Evolutionary conservation across 2,329 filamentous ascomycete species (phyloP).

Genomic region (Fusarium miscanthi): DNA sequence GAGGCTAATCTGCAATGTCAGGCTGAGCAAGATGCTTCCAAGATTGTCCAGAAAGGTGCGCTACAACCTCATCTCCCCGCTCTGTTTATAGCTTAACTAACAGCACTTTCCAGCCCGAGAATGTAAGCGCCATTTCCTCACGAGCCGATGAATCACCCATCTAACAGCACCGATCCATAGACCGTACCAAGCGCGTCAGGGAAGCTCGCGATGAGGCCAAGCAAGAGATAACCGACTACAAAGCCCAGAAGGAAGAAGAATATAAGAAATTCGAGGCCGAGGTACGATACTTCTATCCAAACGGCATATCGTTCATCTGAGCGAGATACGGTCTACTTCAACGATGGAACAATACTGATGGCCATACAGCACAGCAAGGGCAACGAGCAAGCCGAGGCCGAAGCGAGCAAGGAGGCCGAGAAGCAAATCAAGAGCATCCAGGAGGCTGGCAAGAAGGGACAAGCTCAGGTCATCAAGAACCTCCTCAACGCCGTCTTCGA

Average conservation of each 20-base stretch:
- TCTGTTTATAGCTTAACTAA: slow-evolving; percentile 34
- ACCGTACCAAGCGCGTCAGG: slow-evolving; percentile 94
- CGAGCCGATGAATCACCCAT: background rate
- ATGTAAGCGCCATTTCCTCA: slow-evolving; percentile 69
- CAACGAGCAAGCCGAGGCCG: slow-evolving; percentile 80
- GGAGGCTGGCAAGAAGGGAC: slow-evolving; percentile 80
- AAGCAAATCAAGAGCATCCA: slow-evolving; percentile 85
- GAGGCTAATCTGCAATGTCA: slow-evolving; percentile 51
- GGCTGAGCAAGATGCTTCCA: slow-evolving; percentile 98
- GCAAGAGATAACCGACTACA: slow-evolving; percentile 96
- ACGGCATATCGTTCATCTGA: background rate
- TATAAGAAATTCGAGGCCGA: slow-evolving; percentile 92
- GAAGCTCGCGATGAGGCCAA: slow-evolving; percentile 96
- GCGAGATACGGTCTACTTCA: background rate
- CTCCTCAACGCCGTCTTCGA: slow-evolving; percentile 87
- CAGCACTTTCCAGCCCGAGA: slow-evolving; percentile 74
- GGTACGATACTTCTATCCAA: slow-evolving; percentile 52
- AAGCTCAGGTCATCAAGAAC: slow-evolving; percentile 83
- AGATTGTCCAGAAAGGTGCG: slow-evolving; percentile 96
- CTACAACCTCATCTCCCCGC: slow-evolving; percentile 25
- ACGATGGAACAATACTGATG: slow-evolving; percentile 10
- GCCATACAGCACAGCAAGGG: slow-evolving; percentile 83
- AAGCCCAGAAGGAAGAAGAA: slow-evolving; percentile 88
- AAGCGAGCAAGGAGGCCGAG: slow-evolving; percentile 85
- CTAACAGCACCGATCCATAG: slow-evolving; percentile 36